Evolutionary conservation across 2,329 filamentous ascomycete genomes (phyloP), one percentile per base, ranked within the genome.

Genomic region (Fragosphaeria purpurea): DNA sequence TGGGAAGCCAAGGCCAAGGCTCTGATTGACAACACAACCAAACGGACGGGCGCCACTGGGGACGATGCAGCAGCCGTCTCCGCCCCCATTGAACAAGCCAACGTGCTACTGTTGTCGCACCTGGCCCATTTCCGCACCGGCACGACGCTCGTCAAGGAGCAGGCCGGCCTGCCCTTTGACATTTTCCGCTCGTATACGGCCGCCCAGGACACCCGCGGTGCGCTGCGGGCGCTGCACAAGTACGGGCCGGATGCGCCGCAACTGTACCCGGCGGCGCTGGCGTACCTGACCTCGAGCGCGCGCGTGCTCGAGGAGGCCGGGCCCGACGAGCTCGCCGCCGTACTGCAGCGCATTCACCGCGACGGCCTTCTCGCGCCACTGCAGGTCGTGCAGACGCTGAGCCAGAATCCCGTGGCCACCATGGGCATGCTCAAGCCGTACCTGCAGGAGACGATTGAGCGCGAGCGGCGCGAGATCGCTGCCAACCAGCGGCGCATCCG

Each of bases 381-480:
- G 4, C 93, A 98, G 65, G 93, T 98, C 35, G 93, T 98, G 12
- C 91, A 98, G 66, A 93, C 90, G 0, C 77, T 98, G 0, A 72
- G 73, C n/a, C 72, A 77, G 44, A 66, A 73, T 63, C 51, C 69
- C 53, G 88, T 96, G 3, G 91, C 94, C 1, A 97, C 89, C 0
- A 96, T 98, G 87, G 93, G 91, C 47, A 89, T 97, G 77, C 85
- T 98, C 55, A 97, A 96, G 68, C 82, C 83, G 6, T 98, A 98
- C 66, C 80, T 98, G 2, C 81, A 86, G 56, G 82, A 86, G 46
- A 95, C 90, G 7, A 95, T 98, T 56, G 83, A 88, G 58, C 82
- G 88, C 47, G 93, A 98, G 68, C 80, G 88, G 32, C 83, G 82
- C 53, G 90, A 96, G 60, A 96, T 98, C 53, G 80, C 71, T 7